Percentiles rank a stretch among this genome's conserved stretches.
Evolutionary conservation across 75 land plant genomes (phyloP).

Genomic region (Pseudotsuga menziesii): DNA sequence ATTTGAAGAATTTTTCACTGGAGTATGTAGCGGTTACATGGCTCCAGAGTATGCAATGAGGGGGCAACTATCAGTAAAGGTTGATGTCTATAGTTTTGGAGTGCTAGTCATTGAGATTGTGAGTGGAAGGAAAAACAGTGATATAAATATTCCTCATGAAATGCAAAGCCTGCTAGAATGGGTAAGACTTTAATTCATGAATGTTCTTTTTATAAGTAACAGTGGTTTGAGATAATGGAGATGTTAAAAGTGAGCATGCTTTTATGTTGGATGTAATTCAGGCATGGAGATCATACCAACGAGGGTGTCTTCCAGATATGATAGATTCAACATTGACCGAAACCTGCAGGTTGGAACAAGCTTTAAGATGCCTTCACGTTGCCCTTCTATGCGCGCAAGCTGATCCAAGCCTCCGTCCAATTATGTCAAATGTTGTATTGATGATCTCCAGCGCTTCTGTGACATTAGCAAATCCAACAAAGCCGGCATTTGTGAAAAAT

Average conservation of each 20-base stretch:
- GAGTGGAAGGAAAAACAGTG: too few relatives aligned
- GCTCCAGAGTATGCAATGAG: too few relatives aligned
- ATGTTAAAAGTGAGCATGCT: too few relatives aligned
- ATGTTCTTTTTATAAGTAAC: too few relatives aligned
- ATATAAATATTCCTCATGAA: too few relatives aligned
- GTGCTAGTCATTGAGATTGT: background rate
- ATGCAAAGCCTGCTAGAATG: background rate
- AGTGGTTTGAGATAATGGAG: too few relatives aligned
- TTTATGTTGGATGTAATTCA: background rate
- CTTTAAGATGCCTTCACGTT: background rate
- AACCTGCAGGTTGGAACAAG: background rate
- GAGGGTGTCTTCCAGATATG: background rate
- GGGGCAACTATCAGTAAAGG: too few relatives aligned
- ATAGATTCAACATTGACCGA: background rate
- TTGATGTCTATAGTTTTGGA: too few relatives aligned
- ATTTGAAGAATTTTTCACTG: too few relatives aligned
- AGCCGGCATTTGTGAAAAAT: background rate
- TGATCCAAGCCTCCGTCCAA: too few relatives aligned
- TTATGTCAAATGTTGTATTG: background rate
- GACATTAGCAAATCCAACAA: background rate
- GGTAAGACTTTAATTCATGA: too few relatives aligned
- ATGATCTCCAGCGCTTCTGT: background rate
- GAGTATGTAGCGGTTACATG: too few relatives aligned
- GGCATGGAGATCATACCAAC: slow-evolving; percentile 9
- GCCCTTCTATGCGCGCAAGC: slow-evolving; percentile 2